Conservation (phyloP, 257 asterid genomes). For the Knoxia roxburghii region DNA sequence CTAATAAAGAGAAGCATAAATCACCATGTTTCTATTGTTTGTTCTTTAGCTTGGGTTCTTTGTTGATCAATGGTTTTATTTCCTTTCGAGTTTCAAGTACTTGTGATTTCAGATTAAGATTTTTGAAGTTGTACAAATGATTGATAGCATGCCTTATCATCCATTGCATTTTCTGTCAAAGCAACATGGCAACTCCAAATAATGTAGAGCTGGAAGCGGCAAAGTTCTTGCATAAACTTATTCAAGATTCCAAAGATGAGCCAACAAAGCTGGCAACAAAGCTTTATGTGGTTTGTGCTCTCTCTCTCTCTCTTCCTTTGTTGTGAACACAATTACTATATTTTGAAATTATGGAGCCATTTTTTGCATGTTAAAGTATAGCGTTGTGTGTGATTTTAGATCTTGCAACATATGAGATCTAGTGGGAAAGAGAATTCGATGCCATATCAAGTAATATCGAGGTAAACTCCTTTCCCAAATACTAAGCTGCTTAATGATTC, state of each 20-base stretch:
- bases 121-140: background rate
- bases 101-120: background rate
- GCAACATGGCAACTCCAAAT: slow-evolving; percentile 64
- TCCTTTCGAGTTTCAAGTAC: background rate
- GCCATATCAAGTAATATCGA: slow-evolving; percentile 98
- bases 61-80: background rate
- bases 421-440: slow-evolving; percentile 96
- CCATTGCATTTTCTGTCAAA: slow-evolving; percentile 20
- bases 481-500: background rate
- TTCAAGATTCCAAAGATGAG: slow-evolving; percentile 96
- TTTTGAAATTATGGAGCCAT: slow-evolving; percentile 13
- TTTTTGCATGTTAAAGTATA: slow-evolving; percentile 1
- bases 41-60: background rate
- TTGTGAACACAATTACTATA: slow-evolving; percentile 5
- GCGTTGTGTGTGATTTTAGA: slow-evolving; percentile 35
- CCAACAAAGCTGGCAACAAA: slow-evolving; percentile 94
- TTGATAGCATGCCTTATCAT: background rate
- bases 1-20: background rate
- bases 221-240: slow-evolving; percentile 91
- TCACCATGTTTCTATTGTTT: background rate
- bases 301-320: slow-evolving; percentile 13
- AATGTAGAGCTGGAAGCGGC: slow-evolving; percentile 99
- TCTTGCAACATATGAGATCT: slow-evolving; percentile 95
- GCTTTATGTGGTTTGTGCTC: slow-evolving; percentile 79
- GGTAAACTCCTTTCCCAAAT: slow-evolving; percentile 37